These are phyloP conservation scores for Epithemia pelagica DNA, from an alignment of 108 stramenopile genomes.

Conservation along the genomic window DNA sequence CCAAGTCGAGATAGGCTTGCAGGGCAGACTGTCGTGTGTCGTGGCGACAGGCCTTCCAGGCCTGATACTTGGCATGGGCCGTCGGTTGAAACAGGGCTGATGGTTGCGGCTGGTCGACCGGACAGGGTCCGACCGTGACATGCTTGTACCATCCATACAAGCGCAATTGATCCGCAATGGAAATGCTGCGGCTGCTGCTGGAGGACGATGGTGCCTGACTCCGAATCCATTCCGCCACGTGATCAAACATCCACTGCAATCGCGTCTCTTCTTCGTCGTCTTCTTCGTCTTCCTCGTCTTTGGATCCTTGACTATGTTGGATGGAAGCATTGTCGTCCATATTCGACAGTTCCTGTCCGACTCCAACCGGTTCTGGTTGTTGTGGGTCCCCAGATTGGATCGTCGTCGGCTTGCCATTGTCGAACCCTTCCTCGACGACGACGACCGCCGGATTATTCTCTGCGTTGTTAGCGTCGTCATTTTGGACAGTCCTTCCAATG, in stretches of 20 bases:
- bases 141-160: conserved; percentile 60
- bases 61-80: conserved; percentile 40
- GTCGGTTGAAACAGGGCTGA: conserved; percentile 33
- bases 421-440: neutral
- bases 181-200: neutral
- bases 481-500: no score
- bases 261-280: neutral
- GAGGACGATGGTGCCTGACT: neutral
- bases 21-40: conserved; percentile 22
- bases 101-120: neutral
- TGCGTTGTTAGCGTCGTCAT: no score
- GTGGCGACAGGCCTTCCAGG: conserved; percentile 28
- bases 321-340: neutral
- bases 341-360: neutral
- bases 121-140: conserved; percentile 16
- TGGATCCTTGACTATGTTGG: neutral
- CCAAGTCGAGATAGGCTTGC: conserved; percentile 34
- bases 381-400: neutral
- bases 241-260: no score
- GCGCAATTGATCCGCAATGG: conserved; percentile 37
- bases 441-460: neutral
- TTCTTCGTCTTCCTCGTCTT: neutral
- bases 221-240: neutral
- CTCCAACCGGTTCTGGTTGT: neutral
- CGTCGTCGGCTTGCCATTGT: neutral